These are phyloP conservation scores for Pugionium dolabratum DNA, from an alignment of 345 rosid species.

Conservation along the genomic window DNA sequence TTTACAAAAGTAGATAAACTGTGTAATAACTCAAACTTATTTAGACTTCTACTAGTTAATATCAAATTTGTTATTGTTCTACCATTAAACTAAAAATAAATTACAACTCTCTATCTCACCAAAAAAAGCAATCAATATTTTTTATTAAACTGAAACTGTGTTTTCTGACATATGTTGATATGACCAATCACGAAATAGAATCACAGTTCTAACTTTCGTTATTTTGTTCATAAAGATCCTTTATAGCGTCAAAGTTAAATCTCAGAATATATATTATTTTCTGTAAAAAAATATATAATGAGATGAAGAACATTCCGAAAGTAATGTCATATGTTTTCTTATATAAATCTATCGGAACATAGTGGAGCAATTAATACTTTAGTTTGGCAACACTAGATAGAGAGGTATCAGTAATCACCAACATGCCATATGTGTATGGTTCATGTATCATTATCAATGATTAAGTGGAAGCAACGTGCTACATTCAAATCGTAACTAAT, in stretches of 20 bases:
- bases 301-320: background rate
- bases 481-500: constrained; percentile 20
- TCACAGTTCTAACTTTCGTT: background rate
- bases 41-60: constrained; percentile 4
- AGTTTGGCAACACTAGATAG: constrained; percentile 1
- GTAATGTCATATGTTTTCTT: background rate
- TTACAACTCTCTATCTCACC: constrained; percentile 6
- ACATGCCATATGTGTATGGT: constrained; percentile 30
- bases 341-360: constrained; percentile 4
- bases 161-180: constrained; percentile 6
- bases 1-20: background rate
- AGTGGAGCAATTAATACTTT: background rate
- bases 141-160: background rate
- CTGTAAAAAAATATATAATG: background rate
- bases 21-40: background rate
- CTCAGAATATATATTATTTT: background rate
- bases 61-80: constrained; percentile 16
- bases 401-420: constrained; percentile 19
- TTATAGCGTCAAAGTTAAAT: background rate
- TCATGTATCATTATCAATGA: constrained; percentile 31
- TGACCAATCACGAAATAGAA: constrained; percentile 4
- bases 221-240: background rate
- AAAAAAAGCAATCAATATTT: background rate
- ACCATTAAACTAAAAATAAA: constrained; percentile 3
- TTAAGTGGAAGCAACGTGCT: constrained; percentile 35